Percentiles rank a stretch among this genome's conserved stretches.
phyloP scores from a whole-genome alignment of 2,329 filamentous ascomycete genomes.

The Gaeumannomyces tritici region DNA sequence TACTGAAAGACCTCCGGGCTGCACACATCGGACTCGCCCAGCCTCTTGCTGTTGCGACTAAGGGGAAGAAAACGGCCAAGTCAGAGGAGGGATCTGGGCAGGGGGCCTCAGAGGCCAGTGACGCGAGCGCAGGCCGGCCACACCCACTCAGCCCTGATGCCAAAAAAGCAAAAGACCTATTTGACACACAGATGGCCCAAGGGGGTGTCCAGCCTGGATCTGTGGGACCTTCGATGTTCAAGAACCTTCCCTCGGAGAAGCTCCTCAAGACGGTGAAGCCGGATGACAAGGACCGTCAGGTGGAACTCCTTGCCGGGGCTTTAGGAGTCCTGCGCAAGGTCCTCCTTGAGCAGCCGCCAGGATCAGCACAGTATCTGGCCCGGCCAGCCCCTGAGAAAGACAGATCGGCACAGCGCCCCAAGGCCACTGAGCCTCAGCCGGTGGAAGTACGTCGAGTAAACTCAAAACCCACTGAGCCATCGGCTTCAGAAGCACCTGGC shows the following conservation, averaged over 20 bases:
- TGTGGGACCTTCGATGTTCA: neutral
- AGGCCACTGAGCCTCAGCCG: neutral
- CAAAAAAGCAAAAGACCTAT: neutral
- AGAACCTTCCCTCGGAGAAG: neutral
- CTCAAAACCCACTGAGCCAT: neutral
- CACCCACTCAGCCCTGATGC: neutral
- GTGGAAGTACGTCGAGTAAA: too few species aligned
- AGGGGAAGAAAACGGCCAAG: neutral
- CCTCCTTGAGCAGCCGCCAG: neutral
- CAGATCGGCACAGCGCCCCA: neutral
- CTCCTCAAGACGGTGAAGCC: neutral
- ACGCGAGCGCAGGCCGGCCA: too few species aligned
- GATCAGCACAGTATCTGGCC: neutral
- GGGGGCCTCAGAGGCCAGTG: too few species aligned
- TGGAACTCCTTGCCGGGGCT: slow-evolving; percentile 2
- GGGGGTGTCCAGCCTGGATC: too few species aligned
- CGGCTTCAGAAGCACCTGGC: neutral
- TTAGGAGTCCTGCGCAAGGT: slow-evolving; percentile 2
- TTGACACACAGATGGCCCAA: neutral
- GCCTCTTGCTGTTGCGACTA: neutral
- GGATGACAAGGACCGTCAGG: neutral
- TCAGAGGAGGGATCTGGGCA: neutral
- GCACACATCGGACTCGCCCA: neutral
- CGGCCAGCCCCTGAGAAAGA: neutral
- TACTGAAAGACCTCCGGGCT: neutral